Evolutionary conservation across 768 basidiomycete genomes (phyloP), one percentile per base, ranked within the genome.

Genomic region (Termitomyces sp.): DNA sequence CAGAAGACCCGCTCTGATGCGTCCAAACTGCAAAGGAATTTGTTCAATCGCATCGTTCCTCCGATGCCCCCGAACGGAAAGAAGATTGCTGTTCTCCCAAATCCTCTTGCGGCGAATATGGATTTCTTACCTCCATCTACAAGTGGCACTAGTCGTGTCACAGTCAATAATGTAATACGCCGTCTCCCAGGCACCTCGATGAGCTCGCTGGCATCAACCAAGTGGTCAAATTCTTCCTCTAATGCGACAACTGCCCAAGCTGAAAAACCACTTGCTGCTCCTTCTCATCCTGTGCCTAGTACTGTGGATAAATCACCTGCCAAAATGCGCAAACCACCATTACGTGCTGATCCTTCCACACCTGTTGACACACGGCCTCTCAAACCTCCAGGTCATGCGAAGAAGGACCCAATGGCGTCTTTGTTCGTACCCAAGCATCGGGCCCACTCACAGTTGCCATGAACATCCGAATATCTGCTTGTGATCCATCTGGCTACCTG

Each of bases 381-480:
- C 52, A 79, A 76, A 63, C 55, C 72, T 34, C 69, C 73, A 11
- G 60, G 71, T 57, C 58, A 72, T 44, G 64, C 70, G 58, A 88
- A 83, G 75, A 88, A 78, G 69, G 82, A 88, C 66, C 84, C 83
- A 23, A 82, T 83, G 81, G 71, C 74, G 50, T 71, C 72, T 63
- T 66, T 80, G 55, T 91, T 91, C 69, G 85, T 91, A 68, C 89
- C 89, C 52, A 91, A 89, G 69, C 86, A 84, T 60, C 84, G 86
- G 57, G 76, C 82, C 23, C 71, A 82, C 63, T 82, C 82, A 23
- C 83, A 84, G 61, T 76, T 74, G 3, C 76, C 80, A 43, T 68
- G 73, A 59, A 72, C 71, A 59, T 72, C 71, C 59, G 45, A 54
- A 21, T 44, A 28, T 61, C 35, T 34, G 21, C 52, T 25, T 11